phyloP scores from a whole-genome alignment of 2,329 filamentous ascomycete genomes.

The Rosellinia necatrix region DNA sequence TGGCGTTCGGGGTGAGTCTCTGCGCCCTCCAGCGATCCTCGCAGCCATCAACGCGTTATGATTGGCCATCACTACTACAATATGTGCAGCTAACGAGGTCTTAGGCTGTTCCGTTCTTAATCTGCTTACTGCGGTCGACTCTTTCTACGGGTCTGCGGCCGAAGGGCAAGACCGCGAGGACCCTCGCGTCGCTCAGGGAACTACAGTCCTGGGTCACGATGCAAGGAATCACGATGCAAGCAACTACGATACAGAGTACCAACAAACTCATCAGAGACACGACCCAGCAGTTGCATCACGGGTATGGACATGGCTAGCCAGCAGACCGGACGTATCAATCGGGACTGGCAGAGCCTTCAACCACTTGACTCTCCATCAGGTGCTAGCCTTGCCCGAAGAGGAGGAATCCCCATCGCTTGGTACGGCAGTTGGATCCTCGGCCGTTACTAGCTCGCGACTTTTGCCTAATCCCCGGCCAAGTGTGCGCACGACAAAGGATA shows the following conservation, averaged over 20 bases:
- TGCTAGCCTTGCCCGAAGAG: constrained; percentile 45
- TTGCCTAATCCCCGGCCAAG: not conserved
- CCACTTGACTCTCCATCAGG: constrained; percentile 46
- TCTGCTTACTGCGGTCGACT: constrained; percentile 35
- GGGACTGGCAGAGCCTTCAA: constrained; percentile 44
- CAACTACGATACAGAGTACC: constrained; percentile 2
- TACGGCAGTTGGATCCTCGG: not conserved
- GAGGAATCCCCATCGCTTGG: constrained; percentile 15
- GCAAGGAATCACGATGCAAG: too few species aligned
- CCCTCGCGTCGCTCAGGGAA: not conserved
- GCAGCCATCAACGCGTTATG: not conserved
- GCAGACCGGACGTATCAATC: constrained; percentile 48
- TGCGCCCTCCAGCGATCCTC: not conserved
- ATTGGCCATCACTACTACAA: constrained; percentile 7
- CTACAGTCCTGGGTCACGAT: not conserved
- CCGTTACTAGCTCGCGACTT: not conserved
- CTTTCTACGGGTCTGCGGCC: constrained; percentile 31
- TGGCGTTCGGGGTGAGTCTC: constrained; percentile 47
- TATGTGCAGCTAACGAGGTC: constrained; percentile 24
- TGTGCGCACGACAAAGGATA: constrained; percentile 1
- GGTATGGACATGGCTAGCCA: constrained; percentile 49
- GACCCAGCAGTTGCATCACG: constrained; percentile 46
- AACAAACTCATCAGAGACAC: constrained; percentile 14
- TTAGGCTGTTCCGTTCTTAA: constrained; percentile 38
- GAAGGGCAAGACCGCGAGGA: not conserved